A percentile compares a stretch with the other conserved stretches of the same genome.
phyloP scores from a whole-genome alignment of 176 grass and related monocot species.

The Eleusine indica region DNA sequence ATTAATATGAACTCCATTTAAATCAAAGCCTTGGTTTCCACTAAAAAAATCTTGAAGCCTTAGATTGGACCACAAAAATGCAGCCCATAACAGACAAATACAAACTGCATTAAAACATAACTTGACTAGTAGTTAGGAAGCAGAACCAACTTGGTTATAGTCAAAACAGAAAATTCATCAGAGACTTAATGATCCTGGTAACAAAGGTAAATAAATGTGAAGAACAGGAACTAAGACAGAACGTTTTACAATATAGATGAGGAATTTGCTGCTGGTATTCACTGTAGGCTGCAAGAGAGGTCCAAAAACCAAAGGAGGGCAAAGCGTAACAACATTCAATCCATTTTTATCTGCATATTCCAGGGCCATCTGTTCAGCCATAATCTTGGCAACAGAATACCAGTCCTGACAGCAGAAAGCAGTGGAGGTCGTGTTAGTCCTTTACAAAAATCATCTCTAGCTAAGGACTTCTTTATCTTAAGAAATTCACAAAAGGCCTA shows the following conservation, averaged over 20 bases:
- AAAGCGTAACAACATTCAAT: conserved; percentile 33
- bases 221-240: not conserved
- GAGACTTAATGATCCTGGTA: not conserved
- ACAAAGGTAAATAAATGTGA: conserved; percentile 8
- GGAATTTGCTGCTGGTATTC: conserved; percentile 32
- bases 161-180: not conserved
- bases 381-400: conserved; percentile 45
- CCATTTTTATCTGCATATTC: conserved; percentile 42
- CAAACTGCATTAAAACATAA: not conserved
- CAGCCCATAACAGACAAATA: not conserved
- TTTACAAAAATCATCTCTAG: not conserved
- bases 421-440: not conserved
- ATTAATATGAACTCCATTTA: not conserved
- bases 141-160: too few species aligned
- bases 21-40: not conserved
- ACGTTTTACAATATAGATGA: conserved; percentile 48
- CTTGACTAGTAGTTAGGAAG: conserved; percentile 10
- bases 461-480: not conserved
- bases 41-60: not conserved
- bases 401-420: conserved; percentile 34
- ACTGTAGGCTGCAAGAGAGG: conserved; percentile 35
- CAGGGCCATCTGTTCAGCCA: conserved; percentile 44
- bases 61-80: conserved; percentile 21
- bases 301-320: conserved; percentile 38
- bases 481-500: too few species aligned